These are phyloP conservation scores for Stipa capillata DNA, from an alignment of 176 grass and related monocot species.

Conservation along the genomic window DNA sequence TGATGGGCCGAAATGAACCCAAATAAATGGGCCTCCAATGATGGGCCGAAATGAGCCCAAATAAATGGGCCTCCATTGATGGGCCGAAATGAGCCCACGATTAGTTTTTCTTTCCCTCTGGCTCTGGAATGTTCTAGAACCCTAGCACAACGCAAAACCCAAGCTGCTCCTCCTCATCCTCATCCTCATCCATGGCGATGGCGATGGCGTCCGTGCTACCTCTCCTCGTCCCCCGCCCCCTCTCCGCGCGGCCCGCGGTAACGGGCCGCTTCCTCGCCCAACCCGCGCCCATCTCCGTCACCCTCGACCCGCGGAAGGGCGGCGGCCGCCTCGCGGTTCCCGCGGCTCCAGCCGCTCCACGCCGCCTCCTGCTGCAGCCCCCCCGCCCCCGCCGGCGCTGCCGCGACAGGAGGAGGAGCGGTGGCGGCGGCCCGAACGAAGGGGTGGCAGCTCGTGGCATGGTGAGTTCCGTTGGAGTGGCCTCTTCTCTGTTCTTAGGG, in stretches of 20 bases:
- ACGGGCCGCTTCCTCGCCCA: not conserved
- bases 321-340: not conserved
- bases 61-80: not conserved
- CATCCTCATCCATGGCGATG: conserved; percentile 7
- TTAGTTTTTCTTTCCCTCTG: not conserved
- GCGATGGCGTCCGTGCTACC: conserved; percentile 29
- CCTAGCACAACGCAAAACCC: not conserved
- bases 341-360: not conserved
- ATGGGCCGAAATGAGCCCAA: not conserved
- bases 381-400: not conserved
- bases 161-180: not conserved
- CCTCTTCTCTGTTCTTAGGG: not conserved
- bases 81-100: not conserved
- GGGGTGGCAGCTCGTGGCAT: not conserved
- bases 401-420: not conserved
- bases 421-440: not conserved
- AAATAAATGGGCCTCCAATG: not conserved
- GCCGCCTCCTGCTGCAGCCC: not conserved
- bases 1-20: not conserved
- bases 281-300: not conserved
- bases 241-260: not conserved
- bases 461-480: not conserved
- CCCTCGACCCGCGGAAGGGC: not conserved
- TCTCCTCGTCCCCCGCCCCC: not conserved
- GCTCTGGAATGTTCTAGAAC: not conserved